Percentiles rank a stretch among this genome's conserved stretches.
Conservation (phyloP, 805 yeast species). For the Candida mattraensis region DNA sequence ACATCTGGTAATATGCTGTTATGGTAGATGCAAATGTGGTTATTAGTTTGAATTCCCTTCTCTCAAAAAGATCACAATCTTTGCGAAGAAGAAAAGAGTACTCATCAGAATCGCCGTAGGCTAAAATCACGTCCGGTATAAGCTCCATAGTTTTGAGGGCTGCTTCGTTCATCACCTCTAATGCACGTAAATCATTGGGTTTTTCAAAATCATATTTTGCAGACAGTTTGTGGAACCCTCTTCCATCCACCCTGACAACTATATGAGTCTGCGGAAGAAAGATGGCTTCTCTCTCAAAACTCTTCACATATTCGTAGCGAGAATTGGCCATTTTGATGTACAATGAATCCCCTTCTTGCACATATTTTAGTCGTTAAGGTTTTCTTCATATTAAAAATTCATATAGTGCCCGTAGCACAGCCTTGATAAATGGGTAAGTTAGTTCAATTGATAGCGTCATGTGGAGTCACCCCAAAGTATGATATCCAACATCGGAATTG, state of each 20-base stretch:
- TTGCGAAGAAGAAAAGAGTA: slow-evolving; percentile 75
- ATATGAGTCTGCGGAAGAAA: slow-evolving; percentile 80
- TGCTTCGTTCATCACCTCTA: slow-evolving; percentile 77
- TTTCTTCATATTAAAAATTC: too few species aligned
- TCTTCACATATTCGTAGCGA: slow-evolving; percentile 80
- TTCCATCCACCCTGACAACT: slow-evolving; percentile 86
- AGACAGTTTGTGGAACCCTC: slow-evolving; percentile 89
- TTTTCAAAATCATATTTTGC: slow-evolving; percentile 70
- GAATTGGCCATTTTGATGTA: slow-evolving; percentile 71
- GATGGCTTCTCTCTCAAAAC: slow-evolving; percentile 71
- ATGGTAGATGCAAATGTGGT: slow-evolving; percentile 81
- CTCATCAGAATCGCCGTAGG: slow-evolving; percentile 96
- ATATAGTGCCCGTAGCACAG: too few species aligned
- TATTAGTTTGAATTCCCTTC: slow-evolving; percentile 79
- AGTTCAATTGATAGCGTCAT: too few species aligned
- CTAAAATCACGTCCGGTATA: slow-evolving; percentile 72
- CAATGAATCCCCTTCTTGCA: background rate
- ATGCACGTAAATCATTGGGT: slow-evolving; percentile 83
- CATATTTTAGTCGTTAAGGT: too few species aligned
- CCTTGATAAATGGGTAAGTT: too few species aligned
- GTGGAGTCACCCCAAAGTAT: too few species aligned
- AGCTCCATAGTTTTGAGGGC: slow-evolving; percentile 64
- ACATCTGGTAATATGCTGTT: slow-evolving; percentile 68
- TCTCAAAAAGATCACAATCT: slow-evolving; percentile 68
- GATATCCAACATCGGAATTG: too few species aligned